Evolutionary conservation across 805 yeast genomes (phyloP), one percentile per base, ranked within the genome.

Genomic region (Candida verbasci): DNA sequence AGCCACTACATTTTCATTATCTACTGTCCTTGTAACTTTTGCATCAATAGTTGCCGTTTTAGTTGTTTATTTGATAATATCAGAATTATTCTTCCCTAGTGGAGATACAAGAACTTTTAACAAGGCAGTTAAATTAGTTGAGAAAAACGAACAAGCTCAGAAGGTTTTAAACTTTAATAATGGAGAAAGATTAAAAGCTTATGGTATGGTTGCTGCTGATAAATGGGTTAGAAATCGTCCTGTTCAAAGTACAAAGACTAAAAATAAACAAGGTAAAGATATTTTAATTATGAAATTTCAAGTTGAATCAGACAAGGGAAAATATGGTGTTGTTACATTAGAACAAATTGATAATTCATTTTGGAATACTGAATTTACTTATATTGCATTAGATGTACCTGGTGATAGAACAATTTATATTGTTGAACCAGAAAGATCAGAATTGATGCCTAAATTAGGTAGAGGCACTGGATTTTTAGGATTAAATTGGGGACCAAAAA

Each of bases 31-130:
- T 21, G 86, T 85, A 0, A 47, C 82, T 8, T 86, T 83, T 3
- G 88, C 88, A 2, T 53, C 78, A 2, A 87, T 84, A 11, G 65
- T 84, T 7, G 78, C 91, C 0, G 80, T 31, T 57, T 80, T 40
- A 76, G 72, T 88, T 15, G 68, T 86, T 7, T 89, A 86, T 56
- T 70, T 86, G 43, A 75, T 88, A 16, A 72, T 83, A n/a, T 70
- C 82, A 9, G 96, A 89, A 55, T 62, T 89, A 22, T 78, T 86
- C 46, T 74, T 89, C 32, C 96, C 97, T 8, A 82, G 94, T 1
- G 95, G 95, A 17, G 96, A 89, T 53, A 89, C 95, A 0, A 84
- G 82, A 45, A 78, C 94, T 2, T 89, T 89, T 67, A 88, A 89
- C 62, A 76, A 86, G 48, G 94, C 95, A 2, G 88, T 88, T 22